Base-by-base conservation (phyloP, 192 early-diverging fungal genomes). In the Entophlyctis helioformis region DNA sequence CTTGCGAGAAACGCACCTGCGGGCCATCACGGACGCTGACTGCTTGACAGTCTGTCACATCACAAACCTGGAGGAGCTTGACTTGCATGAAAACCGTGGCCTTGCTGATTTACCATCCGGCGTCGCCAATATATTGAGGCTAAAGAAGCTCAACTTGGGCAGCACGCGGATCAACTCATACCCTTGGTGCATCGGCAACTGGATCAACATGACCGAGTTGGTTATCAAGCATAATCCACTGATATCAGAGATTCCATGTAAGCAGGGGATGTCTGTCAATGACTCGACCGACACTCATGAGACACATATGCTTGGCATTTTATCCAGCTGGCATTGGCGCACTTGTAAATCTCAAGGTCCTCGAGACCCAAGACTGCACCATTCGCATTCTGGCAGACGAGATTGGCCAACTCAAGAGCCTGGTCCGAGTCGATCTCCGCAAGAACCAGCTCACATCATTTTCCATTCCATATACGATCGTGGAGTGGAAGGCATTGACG, bases 201-300 rank as follows among this genome's bases (percentile, higher is more conserved):
- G 59, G 63, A 41, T 36, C 3, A 18, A 46, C 23, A 31, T 72
- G n/a, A 34, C 39, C 40, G 69, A 72, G 16, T 41, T 72, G 16
- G 45, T 50, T 19, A 58, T 66, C 26, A 51, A 54, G 23, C 56
- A 66, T 22, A 67, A 69, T 44, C 51, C 50, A 13, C 40, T 55
- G 29, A 66, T 72, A 26, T 57, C 67, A 45, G 66, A 69, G 22
- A 45, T 72, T 20, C 66, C 69, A 36, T 56, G 53, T 48, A 36
- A 34, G 1, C 29, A 38, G 24, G 52, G 52, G 31, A n/a, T 36
- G 24, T 40, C 21, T 56, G 29, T 12, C 20, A n/a, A n/a, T n/a
- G n/a, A n/a, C n/a, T n/a, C n/a, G n/a, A n/a, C n/a, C n/a, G n/a
- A n/a, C n/a, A n/a, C n/a, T 40, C 12, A 10, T 20, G 12, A 40